Evolutionary conservation across 2,329 filamentous ascomycete genomes (phyloP).

Genomic region (Aspergillus sp.): DNA sequence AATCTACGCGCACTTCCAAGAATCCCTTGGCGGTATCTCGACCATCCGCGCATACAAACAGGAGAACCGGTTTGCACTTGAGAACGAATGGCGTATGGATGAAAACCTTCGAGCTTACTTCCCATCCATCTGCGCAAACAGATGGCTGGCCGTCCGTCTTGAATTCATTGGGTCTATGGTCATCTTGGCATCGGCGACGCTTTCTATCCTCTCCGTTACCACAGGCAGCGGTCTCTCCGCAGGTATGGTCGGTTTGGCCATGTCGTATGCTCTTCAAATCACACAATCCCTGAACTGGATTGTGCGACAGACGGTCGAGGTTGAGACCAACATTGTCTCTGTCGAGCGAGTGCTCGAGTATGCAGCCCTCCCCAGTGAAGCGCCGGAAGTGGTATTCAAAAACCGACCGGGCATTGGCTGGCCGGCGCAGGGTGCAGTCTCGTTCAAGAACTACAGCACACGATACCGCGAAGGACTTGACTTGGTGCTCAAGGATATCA

Average conservation of each 20-base stretch:
- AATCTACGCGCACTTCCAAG: conserved; percentile 97
- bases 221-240: conserved; percentile 59
- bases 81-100: conserved; percentile 97
- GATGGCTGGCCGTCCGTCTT: conserved; percentile 91
- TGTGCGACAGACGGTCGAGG: conserved; percentile 94
- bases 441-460: conserved; percentile 91
- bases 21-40: conserved; percentile 86
- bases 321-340: conserved; percentile 99
- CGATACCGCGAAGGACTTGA: conserved; percentile 87
- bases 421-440: conserved; percentile 82
- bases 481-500: conserved; percentile 88
- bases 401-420: conserved; percentile 83
- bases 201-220: conserved; percentile 75
- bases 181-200: conserved; percentile 78
- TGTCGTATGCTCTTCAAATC: conserved; percentile 97
- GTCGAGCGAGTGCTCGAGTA: conserved; percentile 98
- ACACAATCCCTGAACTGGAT: conserved; percentile 99
- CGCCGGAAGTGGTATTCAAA: conserved; percentile 86
- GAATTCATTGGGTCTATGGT: conserved; percentile 95
- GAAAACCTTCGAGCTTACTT: conserved; percentile 92
- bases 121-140: conserved; percentile 87
- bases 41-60: conserved; percentile 95
- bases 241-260: conserved; percentile 82
- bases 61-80: conserved; percentile 76
- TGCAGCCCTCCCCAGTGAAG: conserved; percentile 83